Evolutionary conservation across 768 basidiomycete species (phyloP).

Genomic region (Suillus occidentalis): DNA sequence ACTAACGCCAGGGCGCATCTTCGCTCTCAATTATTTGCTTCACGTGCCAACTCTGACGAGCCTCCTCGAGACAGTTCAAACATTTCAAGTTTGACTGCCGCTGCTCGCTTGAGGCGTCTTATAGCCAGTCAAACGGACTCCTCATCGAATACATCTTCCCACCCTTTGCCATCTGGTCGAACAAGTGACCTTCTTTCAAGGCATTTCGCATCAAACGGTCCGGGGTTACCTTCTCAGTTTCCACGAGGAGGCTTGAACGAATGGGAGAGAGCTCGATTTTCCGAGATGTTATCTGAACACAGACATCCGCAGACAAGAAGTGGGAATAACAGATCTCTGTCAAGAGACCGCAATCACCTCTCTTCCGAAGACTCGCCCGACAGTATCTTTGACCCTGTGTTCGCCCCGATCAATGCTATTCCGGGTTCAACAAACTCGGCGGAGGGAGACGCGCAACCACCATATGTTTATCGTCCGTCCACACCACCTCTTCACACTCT

Average conservation of each 20-base stretch:
- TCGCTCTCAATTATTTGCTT: conserved; percentile 16
- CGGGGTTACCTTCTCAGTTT: not conserved
- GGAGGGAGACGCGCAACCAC: not conserved
- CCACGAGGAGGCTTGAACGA: conserved; percentile 4
- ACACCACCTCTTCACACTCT: conserved; percentile 1
- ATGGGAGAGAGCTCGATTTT: not conserved
- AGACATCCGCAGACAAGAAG: conserved; percentile 1
- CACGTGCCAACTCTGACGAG: conserved; percentile 26
- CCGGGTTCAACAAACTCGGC: not conserved
- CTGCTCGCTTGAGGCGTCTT: conserved; percentile 5
- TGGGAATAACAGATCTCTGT: not conserved
- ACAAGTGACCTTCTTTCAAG: not conserved
- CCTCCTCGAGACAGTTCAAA: conserved; percentile 5
- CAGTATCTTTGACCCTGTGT: not conserved
- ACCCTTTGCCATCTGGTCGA: not conserved
- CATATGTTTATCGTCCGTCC: not conserved
- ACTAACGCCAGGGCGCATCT: conserved; percentile 38
- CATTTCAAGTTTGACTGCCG: not conserved
- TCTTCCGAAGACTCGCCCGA: not conserved
- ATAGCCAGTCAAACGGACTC: not conserved
- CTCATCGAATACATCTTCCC: not conserved
- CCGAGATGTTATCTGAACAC: not conserved
- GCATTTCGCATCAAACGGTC: not conserved
- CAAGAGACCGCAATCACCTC: not conserved
- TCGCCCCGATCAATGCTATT: not conserved